Evolutionary conservation across 164 flowering plant species (phyloP).

Genomic region (Macadamia integrifolia): DNA sequence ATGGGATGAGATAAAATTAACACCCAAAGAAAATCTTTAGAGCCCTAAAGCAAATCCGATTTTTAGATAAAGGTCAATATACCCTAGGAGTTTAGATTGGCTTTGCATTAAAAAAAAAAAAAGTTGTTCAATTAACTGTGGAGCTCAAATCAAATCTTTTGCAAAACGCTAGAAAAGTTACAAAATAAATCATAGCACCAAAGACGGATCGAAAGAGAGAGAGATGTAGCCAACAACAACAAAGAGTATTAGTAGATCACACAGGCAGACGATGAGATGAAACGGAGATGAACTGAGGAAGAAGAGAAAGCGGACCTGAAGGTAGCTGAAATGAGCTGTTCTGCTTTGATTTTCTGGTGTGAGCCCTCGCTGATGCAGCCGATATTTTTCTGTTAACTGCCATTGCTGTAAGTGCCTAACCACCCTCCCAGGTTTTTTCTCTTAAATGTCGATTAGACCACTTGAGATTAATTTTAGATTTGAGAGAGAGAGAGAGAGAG

Average conservation of each 20-base stretch:
- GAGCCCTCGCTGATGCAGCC: constrained; percentile 3
- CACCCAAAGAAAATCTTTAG: background rate
- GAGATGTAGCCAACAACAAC: background rate
- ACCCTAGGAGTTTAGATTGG: background rate
- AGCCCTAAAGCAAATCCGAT: background rate
- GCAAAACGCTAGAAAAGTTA: background rate
- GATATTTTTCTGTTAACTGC: background rate
- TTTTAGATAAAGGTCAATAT: too few species aligned
- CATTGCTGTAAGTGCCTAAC: background rate
- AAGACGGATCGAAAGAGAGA: background rate
- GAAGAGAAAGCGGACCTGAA: background rate
- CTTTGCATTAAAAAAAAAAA: background rate
- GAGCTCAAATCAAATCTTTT: background rate
- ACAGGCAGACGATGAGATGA: background rate
- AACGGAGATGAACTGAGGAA: background rate
- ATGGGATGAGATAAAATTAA: background rate
- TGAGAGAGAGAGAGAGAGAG: background rate
- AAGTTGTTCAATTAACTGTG: background rate
- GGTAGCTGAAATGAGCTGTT: background rate
- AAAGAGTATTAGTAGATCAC: background rate
- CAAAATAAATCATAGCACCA: background rate
- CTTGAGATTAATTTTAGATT: too few species aligned
- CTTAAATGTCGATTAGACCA: too few species aligned
- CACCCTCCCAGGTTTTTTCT: too few species aligned
- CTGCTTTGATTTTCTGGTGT: constrained; percentile 4